Percentiles rank a stretch among this genome's conserved stretches.
These are phyloP conservation scores for Sporothrix variecibatus DNA, from an alignment of 2,329 filamentous ascomycete species.

Conservation along the genomic window DNA sequence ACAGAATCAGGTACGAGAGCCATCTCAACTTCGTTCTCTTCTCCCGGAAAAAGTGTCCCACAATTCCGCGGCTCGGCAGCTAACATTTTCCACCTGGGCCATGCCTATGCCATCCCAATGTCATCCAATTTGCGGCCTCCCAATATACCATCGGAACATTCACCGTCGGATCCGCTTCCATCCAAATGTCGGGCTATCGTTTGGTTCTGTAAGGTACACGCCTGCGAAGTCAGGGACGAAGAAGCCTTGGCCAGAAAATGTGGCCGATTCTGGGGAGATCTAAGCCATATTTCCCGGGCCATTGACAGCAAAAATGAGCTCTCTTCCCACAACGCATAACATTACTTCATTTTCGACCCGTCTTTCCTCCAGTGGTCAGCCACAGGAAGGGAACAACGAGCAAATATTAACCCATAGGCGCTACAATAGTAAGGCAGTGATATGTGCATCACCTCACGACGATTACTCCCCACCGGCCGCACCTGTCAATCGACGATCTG, in stretches of 20 bases:
- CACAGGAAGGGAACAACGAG: not conserved
- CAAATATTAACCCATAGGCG: not conserved
- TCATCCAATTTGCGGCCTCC: not conserved
- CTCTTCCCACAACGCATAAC: slow-evolving; percentile 13
- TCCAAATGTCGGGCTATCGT: not conserved
- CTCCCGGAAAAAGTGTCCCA: not conserved
- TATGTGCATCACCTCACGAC: not conserved
- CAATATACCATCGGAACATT: slow-evolving; percentile 20
- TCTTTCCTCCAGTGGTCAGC: slow-evolving; percentile 6
- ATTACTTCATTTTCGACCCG: slow-evolving; percentile 15
- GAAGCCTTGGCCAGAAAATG: not conserved
- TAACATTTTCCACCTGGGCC: not conserved
- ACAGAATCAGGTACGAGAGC: not conserved
- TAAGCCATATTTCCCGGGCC: not conserved
- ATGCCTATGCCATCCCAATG: not conserved
- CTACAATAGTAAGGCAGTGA: not conserved
- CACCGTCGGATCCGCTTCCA: slow-evolving; percentile 17
- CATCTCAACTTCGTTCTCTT: not conserved
- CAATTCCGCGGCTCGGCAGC: slow-evolving; percentile 21
- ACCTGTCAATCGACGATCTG: not conserved
- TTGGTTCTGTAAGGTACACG: not conserved
- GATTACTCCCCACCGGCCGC: not conserved
- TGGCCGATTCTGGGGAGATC: not conserved
- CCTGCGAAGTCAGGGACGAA: not conserved
- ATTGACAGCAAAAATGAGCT: not conserved